A percentile compares a stretch with the other conserved stretches of the same genome.
Conservation (phyloP, 768 basidiomycete species). For the Tylopilus plumbeoviolaceoides region DNA sequence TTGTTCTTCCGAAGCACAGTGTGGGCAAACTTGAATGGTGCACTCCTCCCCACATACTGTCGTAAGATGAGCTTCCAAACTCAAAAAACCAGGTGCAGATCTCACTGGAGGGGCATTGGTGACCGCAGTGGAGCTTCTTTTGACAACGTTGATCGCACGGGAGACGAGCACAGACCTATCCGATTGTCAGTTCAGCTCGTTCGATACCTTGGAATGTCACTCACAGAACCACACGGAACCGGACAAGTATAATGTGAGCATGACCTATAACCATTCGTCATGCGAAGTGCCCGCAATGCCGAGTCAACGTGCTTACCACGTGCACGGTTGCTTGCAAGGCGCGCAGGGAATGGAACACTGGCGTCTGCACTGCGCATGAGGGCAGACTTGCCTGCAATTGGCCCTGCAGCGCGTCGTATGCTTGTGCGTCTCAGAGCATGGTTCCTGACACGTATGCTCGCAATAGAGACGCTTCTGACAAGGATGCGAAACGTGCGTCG, state of each 20-base stretch:
- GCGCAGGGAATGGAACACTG: conserved; percentile 53
- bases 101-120: conserved; percentile 64
- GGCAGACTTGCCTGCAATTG: conserved; percentile 51
- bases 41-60: conserved; percentile 71
- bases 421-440: conserved; percentile 48
- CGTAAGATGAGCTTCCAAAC: background rate
- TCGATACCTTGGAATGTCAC: conserved; percentile 13
- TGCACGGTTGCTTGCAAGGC: conserved; percentile 60
- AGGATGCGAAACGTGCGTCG: conserved; percentile 39
- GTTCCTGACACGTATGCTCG: conserved; percentile 46
- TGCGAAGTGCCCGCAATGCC: background rate
- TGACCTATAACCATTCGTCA: conserved; percentile 32
- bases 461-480: conserved; percentile 55
- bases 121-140: conserved; percentile 51
- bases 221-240: conserved; percentile 65
- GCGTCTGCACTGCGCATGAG: conserved; percentile 45
- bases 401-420: conserved; percentile 45
- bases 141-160: conserved; percentile 59
- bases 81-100: background rate
- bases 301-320: conserved; percentile 37
- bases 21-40: conserved; percentile 46
- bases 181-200: background rate
- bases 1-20: conserved; percentile 40
- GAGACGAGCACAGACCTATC: conserved; percentile 57
- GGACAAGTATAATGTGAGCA: conserved; percentile 55